These are phyloP conservation scores for Phytophthora pluvialis DNA, from an alignment of 352 stramenopile species.

Conservation along the genomic window DNA sequence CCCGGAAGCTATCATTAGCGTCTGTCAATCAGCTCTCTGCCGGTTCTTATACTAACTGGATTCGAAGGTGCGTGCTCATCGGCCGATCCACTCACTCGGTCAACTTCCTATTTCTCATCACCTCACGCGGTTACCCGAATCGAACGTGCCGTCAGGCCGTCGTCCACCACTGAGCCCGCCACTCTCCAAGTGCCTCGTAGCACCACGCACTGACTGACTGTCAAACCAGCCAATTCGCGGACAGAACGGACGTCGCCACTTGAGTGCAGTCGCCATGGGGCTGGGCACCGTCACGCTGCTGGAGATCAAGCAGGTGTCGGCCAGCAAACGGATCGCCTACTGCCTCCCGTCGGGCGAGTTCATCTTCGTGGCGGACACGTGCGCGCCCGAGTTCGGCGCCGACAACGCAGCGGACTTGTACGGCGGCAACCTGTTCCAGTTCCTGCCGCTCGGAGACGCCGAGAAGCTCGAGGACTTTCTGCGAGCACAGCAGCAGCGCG, in stretches of 20 bases:
- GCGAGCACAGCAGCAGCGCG: constrained; percentile 24
- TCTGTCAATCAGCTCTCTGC: constrained; percentile 40
- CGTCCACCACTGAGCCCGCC: constrained; percentile 10
- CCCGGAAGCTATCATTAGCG: constrained; percentile 45
- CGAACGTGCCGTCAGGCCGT: constrained; percentile 1
- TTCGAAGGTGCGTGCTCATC: constrained; percentile 4
- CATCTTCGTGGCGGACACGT: constrained; percentile 64
- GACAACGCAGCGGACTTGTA: constrained; percentile 53
- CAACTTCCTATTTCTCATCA: constrained; percentile 22
- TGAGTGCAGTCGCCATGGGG: constrained; percentile 42
- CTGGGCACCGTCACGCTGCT: constrained; percentile 63
- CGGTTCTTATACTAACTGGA: constrained; percentile 28
- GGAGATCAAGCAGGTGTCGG: constrained; percentile 60
- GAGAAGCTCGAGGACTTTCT: constrained; percentile 73
- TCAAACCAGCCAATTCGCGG: background rate
- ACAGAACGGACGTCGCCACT: constrained; percentile 16
- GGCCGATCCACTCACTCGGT: constrained; percentile 16
- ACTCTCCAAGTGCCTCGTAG: constrained; percentile 24
- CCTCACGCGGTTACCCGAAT: constrained; percentile 8
- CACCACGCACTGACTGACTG: constrained; percentile 10
- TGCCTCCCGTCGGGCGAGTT: constrained; percentile 80
- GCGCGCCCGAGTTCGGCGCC: constrained; percentile 47
- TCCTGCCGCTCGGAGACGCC: constrained; percentile 56
- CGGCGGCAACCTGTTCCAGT: constrained; percentile 67
- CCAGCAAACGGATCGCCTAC: constrained; percentile 62